Percentiles rank a stretch among this genome's conserved stretches.
These are phyloP conservation scores for Suillus variegatus DNA, from an alignment of 768 basidiomycete genomes.

Conservation along the genomic window DNA sequence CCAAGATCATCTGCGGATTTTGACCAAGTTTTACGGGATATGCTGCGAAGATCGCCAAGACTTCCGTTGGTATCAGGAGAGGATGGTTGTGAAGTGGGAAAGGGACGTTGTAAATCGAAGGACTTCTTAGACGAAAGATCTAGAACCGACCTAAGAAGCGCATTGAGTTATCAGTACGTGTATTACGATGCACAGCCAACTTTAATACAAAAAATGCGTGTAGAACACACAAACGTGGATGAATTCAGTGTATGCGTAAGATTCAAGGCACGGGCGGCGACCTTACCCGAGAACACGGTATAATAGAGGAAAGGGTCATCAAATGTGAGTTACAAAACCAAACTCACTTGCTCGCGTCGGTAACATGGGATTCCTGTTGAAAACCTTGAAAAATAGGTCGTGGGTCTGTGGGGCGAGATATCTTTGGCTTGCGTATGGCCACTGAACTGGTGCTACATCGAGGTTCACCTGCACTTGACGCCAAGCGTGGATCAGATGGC, in stretches of 20 bases:
- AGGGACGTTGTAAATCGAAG: slow-evolving; percentile 40
- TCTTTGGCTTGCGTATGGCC: slow-evolving; percentile 64
- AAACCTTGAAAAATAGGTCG: slow-evolving; percentile 60
- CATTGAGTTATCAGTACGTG: slow-evolving; percentile 24
- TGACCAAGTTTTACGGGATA: slow-evolving; percentile 77
- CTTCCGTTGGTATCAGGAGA: slow-evolving; percentile 34
- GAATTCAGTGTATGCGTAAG: slow-evolving; percentile 2
- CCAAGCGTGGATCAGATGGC: slow-evolving; percentile 50
- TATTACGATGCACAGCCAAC: not conserved
- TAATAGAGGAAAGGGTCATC: not conserved
- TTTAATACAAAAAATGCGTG: not conserved
- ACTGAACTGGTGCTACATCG: slow-evolving; percentile 49
- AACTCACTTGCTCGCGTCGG: slow-evolving; percentile 56
- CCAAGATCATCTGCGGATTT: slow-evolving; percentile 79
- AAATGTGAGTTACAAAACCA: not conserved
- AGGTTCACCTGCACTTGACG: slow-evolving; percentile 43
- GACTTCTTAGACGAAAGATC: slow-evolving; percentile 58
- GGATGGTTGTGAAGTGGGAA: slow-evolving; percentile 31
- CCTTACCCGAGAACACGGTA: not conserved
- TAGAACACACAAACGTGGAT: not conserved
- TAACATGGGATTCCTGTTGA: slow-evolving; percentile 48
- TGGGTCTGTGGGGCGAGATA: slow-evolving; percentile 83
- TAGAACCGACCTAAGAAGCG: slow-evolving; percentile 55
- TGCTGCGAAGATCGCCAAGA: slow-evolving; percentile 66
- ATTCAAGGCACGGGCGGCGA: slow-evolving; percentile 2